Base-by-base conservation (phyloP, 805 yeast genomes). In the Yarrowia yakushimensis region DNA sequence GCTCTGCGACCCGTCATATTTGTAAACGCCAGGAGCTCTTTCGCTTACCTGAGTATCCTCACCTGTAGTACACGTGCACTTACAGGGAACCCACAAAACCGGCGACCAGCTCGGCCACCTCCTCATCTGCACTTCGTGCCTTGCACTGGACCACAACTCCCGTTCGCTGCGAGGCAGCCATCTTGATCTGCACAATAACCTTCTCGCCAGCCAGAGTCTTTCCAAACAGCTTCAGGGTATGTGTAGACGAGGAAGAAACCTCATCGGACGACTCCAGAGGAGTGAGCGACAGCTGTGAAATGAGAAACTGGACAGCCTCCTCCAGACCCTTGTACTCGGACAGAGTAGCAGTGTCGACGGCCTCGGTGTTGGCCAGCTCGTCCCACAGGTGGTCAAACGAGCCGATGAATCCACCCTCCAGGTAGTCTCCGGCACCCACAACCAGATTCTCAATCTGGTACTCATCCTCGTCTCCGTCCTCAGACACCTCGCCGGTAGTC, bases 381-480 rank as follows among this genome's bases (percentile, higher is more conserved):
- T 89, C 97, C 79, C 87, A 90, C 37, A 82, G 77, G 43, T 81
- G 78, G 7, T 86, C 82, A 72, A 91, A 91, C 75, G 85, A 83
- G 43, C 94, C 90, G 66, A 86, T 82, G 72, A 83, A 90, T 23
- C 90, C 79, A 60, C 97, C 96, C 62, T 78, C 75, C 63, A 90
- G 79, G 75, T 85, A 93, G 73, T 91, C 97, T 36, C 97, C 97
- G 10, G 94, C 85, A 8, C 76, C 76, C 63, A 93, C 72, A 63
- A 82, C 84, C 69, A 91, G 78, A 63, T 86, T 87, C 74, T 90
- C 97, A 67, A 94, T 83, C 72, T 87, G 94, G 75, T 93, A 94
- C 75, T 92, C 97, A 74, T 94, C 98, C 67, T 87, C 88, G 81
- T 86, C 89, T 17, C 97, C 97, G 67, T 87, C 96, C 48, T 85